Base-by-base conservation (phyloP, 805 yeast genomes). In the Scheffersomyces amazonensis region DNA sequence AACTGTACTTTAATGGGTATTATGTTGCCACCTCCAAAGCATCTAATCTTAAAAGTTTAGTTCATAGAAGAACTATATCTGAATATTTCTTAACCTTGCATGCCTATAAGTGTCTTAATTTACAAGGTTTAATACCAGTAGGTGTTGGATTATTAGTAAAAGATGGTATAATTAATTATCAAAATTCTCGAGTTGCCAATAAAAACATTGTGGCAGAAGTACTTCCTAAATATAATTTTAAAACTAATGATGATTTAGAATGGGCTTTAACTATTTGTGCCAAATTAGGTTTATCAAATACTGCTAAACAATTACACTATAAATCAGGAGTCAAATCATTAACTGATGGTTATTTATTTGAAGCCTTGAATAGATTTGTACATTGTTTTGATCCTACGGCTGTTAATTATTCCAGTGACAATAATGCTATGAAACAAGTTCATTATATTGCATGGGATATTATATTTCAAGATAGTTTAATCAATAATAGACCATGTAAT, bases 181-280 rank as follows among this genome's bases (percentile, higher is more conserved):
- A 65, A 10, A 62, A 62, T 16, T 57, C 76, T 2, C 54, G 68
- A 36, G 60, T 60, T 11, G 43, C 44, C 16, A 51, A 54, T 33
- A 52, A 48, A 32, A 43, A 49, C 12, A 70, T 76, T 1, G 69
- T 85, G 24, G 71, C 78, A 3, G 80, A 78, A 42, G 69, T 76
- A 34, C 60, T 85, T 24, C 87, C 87, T 4, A 71, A 70, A 16
- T 84, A 68, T 52, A 69, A 80, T 31, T 80, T 80, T 50, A 62
- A 72, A 37, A 80, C 81, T 7, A 83, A 81, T 52, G 90, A 84
- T 54, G 95, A 85, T 53, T 69, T 83, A 43, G 93, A 85, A 56
- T 85, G 91, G 91, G 75, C 82, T 32, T 62, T 85, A 36, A 76
- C 87, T 2, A 66, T 85, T 4, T 83, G 91, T 62, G 85, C 89